Conservation (phyloP, 768 basidiomycete genomes). For the Tremella fuciformis region DNA sequence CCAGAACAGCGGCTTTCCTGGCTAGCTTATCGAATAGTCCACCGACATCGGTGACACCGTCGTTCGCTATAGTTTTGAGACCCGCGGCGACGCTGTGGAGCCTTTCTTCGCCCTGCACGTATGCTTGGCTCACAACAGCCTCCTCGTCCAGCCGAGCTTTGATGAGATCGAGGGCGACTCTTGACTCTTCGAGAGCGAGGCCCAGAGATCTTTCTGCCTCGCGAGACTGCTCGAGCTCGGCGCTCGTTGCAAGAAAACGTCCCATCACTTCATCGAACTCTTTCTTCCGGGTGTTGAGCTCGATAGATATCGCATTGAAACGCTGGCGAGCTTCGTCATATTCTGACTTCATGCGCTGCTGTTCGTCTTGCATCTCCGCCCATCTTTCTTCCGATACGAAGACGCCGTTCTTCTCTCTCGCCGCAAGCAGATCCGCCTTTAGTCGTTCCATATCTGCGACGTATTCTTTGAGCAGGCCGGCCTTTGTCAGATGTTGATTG, state of each 20-base stretch:
- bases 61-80: slow-evolving; percentile 64
- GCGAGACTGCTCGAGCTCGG: slow-evolving; percentile 62
- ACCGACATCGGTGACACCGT: slow-evolving; percentile 67
- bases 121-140: slow-evolving; percentile 69
- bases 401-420: slow-evolving; percentile 93
- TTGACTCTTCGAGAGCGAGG: slow-evolving; percentile 59
- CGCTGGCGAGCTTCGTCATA: slow-evolving; percentile 78
- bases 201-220: slow-evolving; percentile 54
- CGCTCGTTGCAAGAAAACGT: slow-evolving; percentile 68
- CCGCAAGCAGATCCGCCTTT: slow-evolving; percentile 73
- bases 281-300: slow-evolving; percentile 73
- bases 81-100: slow-evolving; percentile 71
- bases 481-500: slow-evolving; percentile 89
- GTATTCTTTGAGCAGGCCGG: slow-evolving; percentile 88
- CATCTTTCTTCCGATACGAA: slow-evolving; percentile 89
- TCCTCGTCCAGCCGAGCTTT: slow-evolving; percentile 73
- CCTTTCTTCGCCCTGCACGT: slow-evolving; percentile 67
- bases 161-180: slow-evolving; percentile 61
- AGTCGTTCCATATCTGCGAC: slow-evolving; percentile 88
- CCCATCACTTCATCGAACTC: slow-evolving; percentile 89
- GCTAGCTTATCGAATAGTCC: slow-evolving; percentile 80
- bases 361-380: slow-evolving; percentile 73
- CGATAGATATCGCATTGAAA: slow-evolving; percentile 73
- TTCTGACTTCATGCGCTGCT: slow-evolving; percentile 72
- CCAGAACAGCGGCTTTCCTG: slow-evolving; percentile 66